These are phyloP conservation scores for Paramecium pentaurelia DNA, from an alignment of 73 alveolate genomes.

Conservation along the genomic window DNA sequence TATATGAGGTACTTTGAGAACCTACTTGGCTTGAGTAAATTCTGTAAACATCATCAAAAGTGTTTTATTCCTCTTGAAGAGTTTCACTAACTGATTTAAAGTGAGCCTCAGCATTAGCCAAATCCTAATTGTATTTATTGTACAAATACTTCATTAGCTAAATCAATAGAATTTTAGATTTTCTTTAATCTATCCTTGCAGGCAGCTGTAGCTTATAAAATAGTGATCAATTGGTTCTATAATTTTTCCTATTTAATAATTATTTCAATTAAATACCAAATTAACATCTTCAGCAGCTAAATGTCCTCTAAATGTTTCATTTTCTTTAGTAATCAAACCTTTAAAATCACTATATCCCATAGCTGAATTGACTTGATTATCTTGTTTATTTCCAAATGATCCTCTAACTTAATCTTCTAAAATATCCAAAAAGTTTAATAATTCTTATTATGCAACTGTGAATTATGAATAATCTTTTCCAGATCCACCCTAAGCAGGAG, in stretches of 20 bases:
- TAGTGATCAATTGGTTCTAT: constrained; percentile 19
- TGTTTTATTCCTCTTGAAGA: neutral
- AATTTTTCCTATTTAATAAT: neutral
- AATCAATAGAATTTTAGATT: constrained; percentile 20
- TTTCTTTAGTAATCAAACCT: neutral
- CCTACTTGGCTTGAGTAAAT: constrained; percentile 39
- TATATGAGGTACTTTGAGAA: neutral
- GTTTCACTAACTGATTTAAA: neutral
- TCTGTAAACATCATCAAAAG: constrained; percentile 47
- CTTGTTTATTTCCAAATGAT: neutral
- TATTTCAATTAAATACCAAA: neutral
- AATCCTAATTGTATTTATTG: neutral
- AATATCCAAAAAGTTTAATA: neutral
- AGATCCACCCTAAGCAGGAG: neutral
- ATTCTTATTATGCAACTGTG: neutral
- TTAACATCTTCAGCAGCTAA: constrained; percentile 11
- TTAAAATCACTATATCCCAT: constrained; percentile 48
- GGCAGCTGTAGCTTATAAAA: constrained; percentile 41
- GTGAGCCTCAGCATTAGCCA: neutral
- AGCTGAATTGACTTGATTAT: constrained; percentile 28
- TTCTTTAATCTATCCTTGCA: constrained; percentile 38
- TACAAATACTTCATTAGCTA: constrained; percentile 17
- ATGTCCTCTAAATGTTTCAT: constrained; percentile 43
- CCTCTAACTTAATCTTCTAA: constrained; percentile 34
- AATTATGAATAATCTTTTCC: constrained; percentile 13